Base-by-base conservation (phyloP, 2,329 filamentous ascomycete genomes). In the Clarireedia paspali region DNA sequence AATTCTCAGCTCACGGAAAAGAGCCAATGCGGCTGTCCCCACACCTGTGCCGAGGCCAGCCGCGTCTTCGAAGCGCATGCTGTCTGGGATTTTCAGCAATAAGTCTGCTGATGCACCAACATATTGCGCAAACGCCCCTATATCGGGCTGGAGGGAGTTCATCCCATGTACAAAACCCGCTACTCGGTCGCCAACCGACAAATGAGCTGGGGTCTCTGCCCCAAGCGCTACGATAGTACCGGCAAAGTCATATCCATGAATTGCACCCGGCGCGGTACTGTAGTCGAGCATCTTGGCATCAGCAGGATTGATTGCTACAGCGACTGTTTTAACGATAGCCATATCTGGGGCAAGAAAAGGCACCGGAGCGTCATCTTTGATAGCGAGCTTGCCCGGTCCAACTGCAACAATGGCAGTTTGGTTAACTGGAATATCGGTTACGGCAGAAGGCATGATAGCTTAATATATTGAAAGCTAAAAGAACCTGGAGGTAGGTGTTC, bases 281-380 rank as follows among this genome's bases (percentile, higher is more conserved):
- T 46, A 15, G 12, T 36, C 47, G 10, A 39, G 9, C 47, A 56
- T 56, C 26, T 56, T 56, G 4, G 15, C n/a, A 38, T 56, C 53
- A 12, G 15, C 26, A 2, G 47, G 53, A n/a, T 56, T 56, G 4
- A 56, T 5, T 10, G 47, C 53, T 14, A 56, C 53, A 15, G 46
- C 34, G 5, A 12, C 27, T 2, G 12, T 24, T 38, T 39, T 45
- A 5, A 56, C 39, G 15, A 47, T 24, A 1, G 39, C 46, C 46
- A 47, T 47, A 12, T 47, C 46, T 24, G 20, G 46, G 9, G 23
- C 46, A 10, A 47, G 27, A 17, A 27, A 15, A 1, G 46, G 46
- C 6, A 47, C 15, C 26, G 20, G 20, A 7, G 26, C 24, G 15
- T 47, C 46, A 17, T 47, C 2, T 27, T 26, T n/a, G 26, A 47